These are phyloP conservation scores for Ustilago nuda DNA, from an alignment of 1,284 basidiomycete genomes.

Conservation along the genomic window DNA sequence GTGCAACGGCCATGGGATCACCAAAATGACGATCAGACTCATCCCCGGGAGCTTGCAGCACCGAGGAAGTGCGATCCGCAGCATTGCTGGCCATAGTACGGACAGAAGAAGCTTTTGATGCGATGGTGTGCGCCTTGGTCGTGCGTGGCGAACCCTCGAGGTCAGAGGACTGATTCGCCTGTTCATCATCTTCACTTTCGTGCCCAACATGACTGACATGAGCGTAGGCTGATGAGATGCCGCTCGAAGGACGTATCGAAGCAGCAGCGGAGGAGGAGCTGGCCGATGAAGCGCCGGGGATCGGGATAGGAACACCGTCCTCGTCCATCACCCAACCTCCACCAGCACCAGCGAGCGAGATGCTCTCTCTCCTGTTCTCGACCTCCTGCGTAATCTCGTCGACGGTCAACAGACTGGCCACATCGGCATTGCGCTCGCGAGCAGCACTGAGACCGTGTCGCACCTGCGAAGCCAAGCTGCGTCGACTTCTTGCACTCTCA, in stretches of 20 bases:
- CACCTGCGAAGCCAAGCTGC: slow-evolving; percentile 56
- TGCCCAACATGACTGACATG: slow-evolving; percentile 71
- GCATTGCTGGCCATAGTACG: slow-evolving; percentile 18
- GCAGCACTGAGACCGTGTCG: slow-evolving; percentile 46
- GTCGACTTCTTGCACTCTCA: slow-evolving; percentile 54
- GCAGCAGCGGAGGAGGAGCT: slow-evolving; percentile 39
- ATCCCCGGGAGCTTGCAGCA: slow-evolving; percentile 46
- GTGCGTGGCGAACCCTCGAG: slow-evolving; percentile 33
- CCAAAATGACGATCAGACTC: slow-evolving; percentile 56
- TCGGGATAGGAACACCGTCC: slow-evolving; percentile 67
- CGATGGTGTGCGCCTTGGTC: slow-evolving; percentile 60
- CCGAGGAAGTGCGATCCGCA: slow-evolving; percentile 67
- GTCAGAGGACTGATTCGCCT: slow-evolving; percentile 58
- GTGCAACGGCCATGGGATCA: slow-evolving; percentile 50
- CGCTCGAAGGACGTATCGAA: slow-evolving; percentile 52
- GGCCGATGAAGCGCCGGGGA: slow-evolving; percentile 35
- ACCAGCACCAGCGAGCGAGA: slow-evolving; percentile 52
- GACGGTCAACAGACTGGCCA: slow-evolving; percentile 90
- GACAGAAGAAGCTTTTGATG: slow-evolving; percentile 55
- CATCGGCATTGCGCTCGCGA: slow-evolving; percentile 79
- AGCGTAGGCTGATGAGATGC: slow-evolving; percentile 47
- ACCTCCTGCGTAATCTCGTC: slow-evolving; percentile 98
- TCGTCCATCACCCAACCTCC: slow-evolving; percentile 61
- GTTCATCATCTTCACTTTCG: slow-evolving; percentile 66
- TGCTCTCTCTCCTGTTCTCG: slow-evolving; percentile 79